These are phyloP conservation scores for Cladophialophora carrionii DNA, from an alignment of 2,329 filamentous ascomycete species.

Conservation along the genomic window DNA sequence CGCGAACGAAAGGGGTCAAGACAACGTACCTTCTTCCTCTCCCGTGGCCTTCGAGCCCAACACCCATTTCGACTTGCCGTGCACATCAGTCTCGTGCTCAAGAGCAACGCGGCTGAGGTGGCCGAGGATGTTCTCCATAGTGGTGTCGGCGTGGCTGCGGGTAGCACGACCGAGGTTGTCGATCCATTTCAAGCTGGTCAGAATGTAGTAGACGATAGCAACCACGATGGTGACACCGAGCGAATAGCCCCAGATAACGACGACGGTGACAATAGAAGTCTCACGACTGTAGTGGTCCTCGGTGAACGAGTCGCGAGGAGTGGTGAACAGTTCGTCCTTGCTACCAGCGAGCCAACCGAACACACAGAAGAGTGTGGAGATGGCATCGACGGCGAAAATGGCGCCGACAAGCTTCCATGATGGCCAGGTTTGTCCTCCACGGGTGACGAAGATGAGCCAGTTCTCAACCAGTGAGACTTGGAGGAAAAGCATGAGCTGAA, in stretches of 20 bases:
- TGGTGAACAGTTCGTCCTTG: conserved; percentile 49
- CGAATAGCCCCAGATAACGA: conserved; percentile 58
- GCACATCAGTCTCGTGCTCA: conserved; percentile 54
- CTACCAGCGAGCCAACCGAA: conserved; percentile 73
- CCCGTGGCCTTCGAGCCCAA: conserved; percentile 49
- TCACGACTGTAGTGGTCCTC: conserved; percentile 39
- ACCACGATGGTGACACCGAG: conserved; percentile 58
- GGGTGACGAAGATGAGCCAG: conserved; percentile 96
- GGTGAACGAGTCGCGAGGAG: conserved; percentile 32
- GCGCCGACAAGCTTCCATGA: conserved; percentile 74
- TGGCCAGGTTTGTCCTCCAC: conserved; percentile 74
- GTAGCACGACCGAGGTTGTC: conserved; percentile 58
- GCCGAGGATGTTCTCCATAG: conserved; percentile 58
- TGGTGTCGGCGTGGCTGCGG: conserved; percentile 56
- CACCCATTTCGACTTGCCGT: conserved; percentile 52
- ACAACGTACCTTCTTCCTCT: conserved; percentile 50
- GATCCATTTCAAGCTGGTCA: conserved; percentile 52
- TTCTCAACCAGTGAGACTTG: conserved; percentile 92
- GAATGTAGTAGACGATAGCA: conserved; percentile 56
- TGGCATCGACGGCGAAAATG: conserved; percentile 70
- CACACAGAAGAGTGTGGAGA: conserved; percentile 73
- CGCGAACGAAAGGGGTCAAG: background rate
- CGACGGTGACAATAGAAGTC: conserved; percentile 56
- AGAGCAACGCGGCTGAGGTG: conserved; percentile 58
- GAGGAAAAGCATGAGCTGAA: conserved; percentile 82